Conservation (phyloP, 192 early-diverging fungal species). For the Entomortierella lignicola region DNA sequence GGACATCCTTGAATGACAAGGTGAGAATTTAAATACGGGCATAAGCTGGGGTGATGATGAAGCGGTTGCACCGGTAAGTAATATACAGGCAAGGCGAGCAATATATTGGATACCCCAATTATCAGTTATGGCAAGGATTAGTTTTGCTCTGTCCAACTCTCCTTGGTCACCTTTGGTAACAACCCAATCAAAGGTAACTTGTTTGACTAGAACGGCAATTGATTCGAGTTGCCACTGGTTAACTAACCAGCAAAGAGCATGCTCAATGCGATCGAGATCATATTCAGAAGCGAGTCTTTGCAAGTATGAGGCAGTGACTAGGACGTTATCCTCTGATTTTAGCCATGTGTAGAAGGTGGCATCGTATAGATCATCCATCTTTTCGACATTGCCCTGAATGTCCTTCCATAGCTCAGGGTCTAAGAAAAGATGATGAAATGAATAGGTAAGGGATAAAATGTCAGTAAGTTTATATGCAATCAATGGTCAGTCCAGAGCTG, state of each 20-base stretch:
- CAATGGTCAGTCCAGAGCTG: background rate
- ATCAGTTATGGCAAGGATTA: constrained; percentile 60
- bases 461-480: background rate
- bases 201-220: constrained; percentile 73
- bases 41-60: constrained; percentile 45
- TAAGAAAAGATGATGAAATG: background rate
- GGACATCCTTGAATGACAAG: constrained; percentile 70
- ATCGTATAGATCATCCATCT: constrained; percentile 82
- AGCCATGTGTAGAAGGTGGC: constrained; percentile 83
- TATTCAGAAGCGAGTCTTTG: constrained; percentile 83
- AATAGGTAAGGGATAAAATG: background rate
- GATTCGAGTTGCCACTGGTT: constrained; percentile 79
- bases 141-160: constrained; percentile 58
- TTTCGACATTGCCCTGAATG: constrained; percentile 76
- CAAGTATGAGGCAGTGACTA: constrained; percentile 74
- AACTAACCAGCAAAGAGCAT: constrained; percentile 81
- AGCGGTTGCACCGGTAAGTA: constrained; percentile 56
- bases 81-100: constrained; percentile 58
- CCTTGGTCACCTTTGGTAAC: constrained; percentile 59
- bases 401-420: constrained; percentile 69
- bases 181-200: constrained; percentile 78
- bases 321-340: constrained; percentile 79
- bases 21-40: constrained; percentile 59
- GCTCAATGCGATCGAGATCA: constrained; percentile 76
- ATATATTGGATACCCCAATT: constrained; percentile 67